Evolutionary conservation across 768 basidiomycete species (phyloP), one percentile per base, ranked within the genome.

Genomic region (Boletellus emodensis): DNA sequence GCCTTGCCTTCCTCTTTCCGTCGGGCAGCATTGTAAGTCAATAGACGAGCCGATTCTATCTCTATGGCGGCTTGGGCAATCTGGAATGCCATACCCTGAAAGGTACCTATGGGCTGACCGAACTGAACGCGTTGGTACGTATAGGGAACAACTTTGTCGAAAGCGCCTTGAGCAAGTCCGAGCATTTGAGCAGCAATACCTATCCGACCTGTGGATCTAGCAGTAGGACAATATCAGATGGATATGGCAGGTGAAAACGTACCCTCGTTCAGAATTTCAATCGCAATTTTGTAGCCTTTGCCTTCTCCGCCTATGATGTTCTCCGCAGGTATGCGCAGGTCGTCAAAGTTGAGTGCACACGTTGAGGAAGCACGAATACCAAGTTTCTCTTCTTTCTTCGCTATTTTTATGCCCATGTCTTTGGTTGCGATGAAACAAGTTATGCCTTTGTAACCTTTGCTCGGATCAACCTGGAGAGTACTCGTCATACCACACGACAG

Each of bases 151-250:
- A 90, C 80, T 65, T 94, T 91, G 72, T 94, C 84, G 65, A 98
- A 99, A 2, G 93, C 94, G 20, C 95, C 96, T 63, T 97, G 94
- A 2, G 96, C 96, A 28, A 98, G 84, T 14, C 96, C 96, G 47
- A 99, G 78, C 96, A 98, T 97, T 71, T 99, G 96, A 1, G 91
- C 95, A 15, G 95, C 96, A 55, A 98, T 98, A 30, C 95, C 95
- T 59, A 97, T 95, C 51, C 95, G 90, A 48, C 89, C 83, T 82
- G 40, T 15, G 20, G 38, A 41, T 30, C 32, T 1, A 34, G 43
- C 30, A 18, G 35, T 39, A 38, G 46, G 30, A 39, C 42, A 24
- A 32, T 9, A 17, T 28, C 38, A 30, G 28, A 24, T 24, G 37
- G n/a, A 40, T 8, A 13, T 32, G 32, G 14, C 10, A n/a, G 15